Percentiles rank a stretch among this genome's conserved stretches.
Conservation (phyloP, 2,329 filamentous ascomycete species). For the Basipetospora sp. region DNA sequence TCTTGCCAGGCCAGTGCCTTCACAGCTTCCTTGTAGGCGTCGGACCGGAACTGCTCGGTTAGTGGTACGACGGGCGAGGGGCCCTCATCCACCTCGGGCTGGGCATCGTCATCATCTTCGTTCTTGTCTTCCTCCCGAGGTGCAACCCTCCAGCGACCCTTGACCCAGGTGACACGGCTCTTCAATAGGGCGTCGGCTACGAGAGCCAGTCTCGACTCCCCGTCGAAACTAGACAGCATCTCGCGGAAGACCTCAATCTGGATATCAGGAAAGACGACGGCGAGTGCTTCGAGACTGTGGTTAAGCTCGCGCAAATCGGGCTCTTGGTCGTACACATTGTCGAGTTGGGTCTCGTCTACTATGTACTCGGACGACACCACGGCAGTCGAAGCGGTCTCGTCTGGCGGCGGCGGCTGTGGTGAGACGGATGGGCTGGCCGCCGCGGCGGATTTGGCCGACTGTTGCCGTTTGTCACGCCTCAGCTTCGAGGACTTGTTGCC, state of each 20-base stretch:
- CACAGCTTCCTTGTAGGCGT: slow-evolving; percentile 54
- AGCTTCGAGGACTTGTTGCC: neutral
- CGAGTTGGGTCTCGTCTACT: slow-evolving; percentile 39
- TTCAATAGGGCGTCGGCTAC: slow-evolving; percentile 66
- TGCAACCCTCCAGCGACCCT: slow-evolving; percentile 46
- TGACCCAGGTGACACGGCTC: slow-evolving; percentile 54
- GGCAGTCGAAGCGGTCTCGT: neutral
- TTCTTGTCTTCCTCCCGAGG: slow-evolving; percentile 12
- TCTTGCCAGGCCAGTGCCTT: slow-evolving; percentile 55
- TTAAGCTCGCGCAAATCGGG: slow-evolving; percentile 57
- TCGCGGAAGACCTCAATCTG: slow-evolving; percentile 71
- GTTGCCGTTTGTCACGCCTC: too few relatives aligned
- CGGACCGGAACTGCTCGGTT: slow-evolving; percentile 53
- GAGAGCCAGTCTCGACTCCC: slow-evolving; percentile 61
- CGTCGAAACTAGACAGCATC: slow-evolving; percentile 60
- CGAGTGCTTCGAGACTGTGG: slow-evolving; percentile 50
- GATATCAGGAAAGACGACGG: slow-evolving; percentile 64
- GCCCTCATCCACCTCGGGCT: slow-evolving; percentile 17
- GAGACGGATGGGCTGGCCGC: neutral
- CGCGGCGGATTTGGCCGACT: neutral
- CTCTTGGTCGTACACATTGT: slow-evolving; percentile 32
- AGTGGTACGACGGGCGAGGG: slow-evolving; percentile 28
- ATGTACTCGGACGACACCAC: slow-evolving; percentile 27
- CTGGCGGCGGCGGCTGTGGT: neutral
- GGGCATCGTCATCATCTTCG: slow-evolving; percentile 14